Evolutionary conservation across 2,329 filamentous ascomycete species (phyloP), one percentile per base, ranked within the genome.

Genomic region (Monosporascus sp.): DNA sequence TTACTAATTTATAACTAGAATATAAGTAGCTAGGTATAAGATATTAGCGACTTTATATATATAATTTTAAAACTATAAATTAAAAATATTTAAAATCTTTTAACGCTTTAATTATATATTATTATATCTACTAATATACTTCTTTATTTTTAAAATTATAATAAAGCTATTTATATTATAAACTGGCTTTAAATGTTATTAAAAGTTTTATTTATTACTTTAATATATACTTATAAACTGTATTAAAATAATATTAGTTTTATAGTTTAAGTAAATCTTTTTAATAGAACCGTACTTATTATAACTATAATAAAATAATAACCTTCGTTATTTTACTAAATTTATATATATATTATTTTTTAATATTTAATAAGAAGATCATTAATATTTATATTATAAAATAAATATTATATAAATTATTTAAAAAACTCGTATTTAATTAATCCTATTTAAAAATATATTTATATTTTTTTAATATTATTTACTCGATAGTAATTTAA

Each of bases 51-150:
- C n/a, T n/a, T n/a, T n/a, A n/a, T n/a, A n/a, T n/a, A n/a, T n/a
- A n/a, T n/a, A n/a, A n/a, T n/a, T n/a, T n/a, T n/a, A n/a, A 44
- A 37, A 36, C 31, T 41, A 51, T 48, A 45, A 26, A 9, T 50
- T 11, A 47, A 51, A 59, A n/a, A n/a, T n/a, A n/a, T n/a, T 31
- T 60, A 58, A 46, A 56, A 57, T 14, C 53, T 59, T 56, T 46
- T 45, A 51, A 54, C 52, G 48, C 47, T 40, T 49, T 58, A 44
- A 37, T 50, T 24, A 46, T 24, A 48, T 22, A 48, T 9, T 49
- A 54, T 37, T 36, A 45, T 24, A 36, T 45, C 57, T 44, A 57
- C 56, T 57, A 55, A 38, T 8, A 43, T 48, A 50, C 38, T 46
- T 52, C n/a, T n/a, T n/a, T n/a, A n/a, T n/a, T n/a, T n/a, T n/a